These are phyloP conservation scores for Dryas integrifolia DNA, from an alignment of 331 rosid species.

Conservation along the genomic window DNA sequence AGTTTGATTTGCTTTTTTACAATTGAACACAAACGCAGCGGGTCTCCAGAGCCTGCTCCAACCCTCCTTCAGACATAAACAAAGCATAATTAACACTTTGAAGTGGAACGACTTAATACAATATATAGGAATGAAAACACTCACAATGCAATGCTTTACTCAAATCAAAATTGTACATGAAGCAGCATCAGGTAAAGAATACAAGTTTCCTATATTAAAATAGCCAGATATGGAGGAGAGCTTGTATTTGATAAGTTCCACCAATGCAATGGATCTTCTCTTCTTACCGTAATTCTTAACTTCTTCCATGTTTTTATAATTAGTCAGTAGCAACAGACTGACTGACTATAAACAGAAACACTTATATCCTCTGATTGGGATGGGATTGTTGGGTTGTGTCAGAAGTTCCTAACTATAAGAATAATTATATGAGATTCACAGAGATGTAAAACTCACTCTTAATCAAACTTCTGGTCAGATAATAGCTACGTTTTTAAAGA, in stretches of 20 bases:
- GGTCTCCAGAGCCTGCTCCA: conserved; percentile 78
- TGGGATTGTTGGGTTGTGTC: background rate
- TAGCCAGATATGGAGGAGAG: background rate
- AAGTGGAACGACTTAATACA: background rate
- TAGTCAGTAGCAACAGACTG: background rate
- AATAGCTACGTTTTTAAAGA: background rate
- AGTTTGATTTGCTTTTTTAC: conserved; percentile 52
- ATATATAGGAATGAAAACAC: background rate
- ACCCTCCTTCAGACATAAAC: conserved; percentile 54
- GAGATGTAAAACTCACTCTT: background rate
- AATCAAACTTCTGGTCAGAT: background rate
- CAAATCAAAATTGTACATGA: conserved; percentile 1
- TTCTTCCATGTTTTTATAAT: background rate
- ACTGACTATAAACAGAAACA: background rate
- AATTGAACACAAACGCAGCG: conserved; percentile 62
- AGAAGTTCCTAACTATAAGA: background rate
- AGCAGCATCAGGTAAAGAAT: background rate
- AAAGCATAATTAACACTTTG: conserved; percentile 4
- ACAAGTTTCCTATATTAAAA: conserved; percentile 5
- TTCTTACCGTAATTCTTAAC: background rate
- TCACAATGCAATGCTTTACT: background rate
- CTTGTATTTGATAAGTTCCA: background rate
- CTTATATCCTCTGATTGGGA: background rate
- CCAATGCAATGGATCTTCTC: background rate
- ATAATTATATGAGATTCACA: background rate